These are phyloP conservation scores for Parmelia sp. DNA, from an alignment of 495 filamentous ascomycete species.

Conservation along the genomic window DNA sequence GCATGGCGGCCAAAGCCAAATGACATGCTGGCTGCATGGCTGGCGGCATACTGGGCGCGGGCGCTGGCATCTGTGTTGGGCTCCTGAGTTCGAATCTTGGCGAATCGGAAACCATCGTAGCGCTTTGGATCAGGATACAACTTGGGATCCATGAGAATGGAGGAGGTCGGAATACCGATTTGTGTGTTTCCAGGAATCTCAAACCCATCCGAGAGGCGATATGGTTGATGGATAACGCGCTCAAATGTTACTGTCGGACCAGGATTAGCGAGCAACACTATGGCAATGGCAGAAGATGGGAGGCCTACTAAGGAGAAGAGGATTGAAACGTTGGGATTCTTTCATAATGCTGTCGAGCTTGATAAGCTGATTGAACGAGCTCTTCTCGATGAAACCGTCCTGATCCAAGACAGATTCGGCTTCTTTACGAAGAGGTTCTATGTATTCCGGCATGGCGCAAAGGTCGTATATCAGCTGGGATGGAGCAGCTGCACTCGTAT, in stretches of 20 bases:
- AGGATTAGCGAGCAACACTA: not conserved
- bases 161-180: slow-evolving; percentile 6
- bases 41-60: slow-evolving; percentile 9
- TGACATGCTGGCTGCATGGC: slow-evolving; percentile 14
- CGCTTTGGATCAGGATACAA: slow-evolving; percentile 7
- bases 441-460: slow-evolving; percentile 17
- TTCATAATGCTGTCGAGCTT: slow-evolving; percentile 18
- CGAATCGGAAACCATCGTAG: slow-evolving; percentile 18
- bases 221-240: slow-evolving; percentile 5
- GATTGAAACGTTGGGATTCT: slow-evolving; percentile 17
- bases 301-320: slow-evolving; percentile 13
- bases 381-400: slow-evolving; percentile 12
- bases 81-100: slow-evolving; percentile 21
- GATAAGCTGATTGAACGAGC: slow-evolving; percentile 6
- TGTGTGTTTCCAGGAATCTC: slow-evolving; percentile 4
- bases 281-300: not conserved
- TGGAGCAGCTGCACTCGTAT: slow-evolving; percentile 13
- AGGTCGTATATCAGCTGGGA: slow-evolving; percentile 21
- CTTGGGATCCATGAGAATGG: slow-evolving; percentile 4
- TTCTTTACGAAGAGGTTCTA: slow-evolving; percentile 17
- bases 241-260: slow-evolving; percentile 7
- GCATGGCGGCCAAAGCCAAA: slow-evolving; percentile 26
- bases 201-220: slow-evolving; percentile 7
- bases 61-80: slow-evolving; percentile 11
- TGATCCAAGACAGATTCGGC: slow-evolving; percentile 13